Evolutionary conservation across 257 asterid species (phyloP).

Genomic region (Solanum dulcamara): DNA sequence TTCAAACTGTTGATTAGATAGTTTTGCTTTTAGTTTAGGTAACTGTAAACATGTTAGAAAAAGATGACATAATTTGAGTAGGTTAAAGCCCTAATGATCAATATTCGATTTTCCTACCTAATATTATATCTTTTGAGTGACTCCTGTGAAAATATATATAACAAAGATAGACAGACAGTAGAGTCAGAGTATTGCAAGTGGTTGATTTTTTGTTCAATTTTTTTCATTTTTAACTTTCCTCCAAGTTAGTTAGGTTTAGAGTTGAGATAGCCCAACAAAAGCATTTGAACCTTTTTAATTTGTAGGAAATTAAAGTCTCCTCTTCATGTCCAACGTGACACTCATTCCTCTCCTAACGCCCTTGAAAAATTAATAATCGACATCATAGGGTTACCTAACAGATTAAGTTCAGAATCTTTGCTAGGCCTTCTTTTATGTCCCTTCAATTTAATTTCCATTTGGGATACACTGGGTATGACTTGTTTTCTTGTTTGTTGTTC

Average conservation of each 20-base stretch:
- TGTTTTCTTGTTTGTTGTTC: not conserved
- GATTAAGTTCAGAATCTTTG: not conserved
- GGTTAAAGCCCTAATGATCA: not conserved
- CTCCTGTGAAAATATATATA: not conserved
- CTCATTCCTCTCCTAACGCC: not conserved
- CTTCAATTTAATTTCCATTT: not conserved
- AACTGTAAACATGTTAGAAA: not conserved
- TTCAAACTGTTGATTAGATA: not conserved
- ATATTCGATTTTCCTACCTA: not conserved
- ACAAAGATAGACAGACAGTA: not conserved
- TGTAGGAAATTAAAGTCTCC: not conserved
- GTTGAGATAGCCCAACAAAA: not conserved
- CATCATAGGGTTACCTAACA: not conserved
- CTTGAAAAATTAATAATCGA: not conserved
- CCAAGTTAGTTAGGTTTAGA: not conserved
- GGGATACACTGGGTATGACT: not conserved
- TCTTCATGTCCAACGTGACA: not conserved
- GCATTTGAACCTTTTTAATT: not conserved
- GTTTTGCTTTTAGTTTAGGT: not conserved
- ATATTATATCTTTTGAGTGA: not conserved
- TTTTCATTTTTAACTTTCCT: not conserved
- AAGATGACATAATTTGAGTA: not conserved
- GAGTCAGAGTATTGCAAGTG: not conserved
- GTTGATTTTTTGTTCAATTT: not conserved
- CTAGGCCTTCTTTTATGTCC: not conserved